These are phyloP conservation scores for Chrysanthemum seticuspe DNA, from an alignment of 129 eudicot genomes.

Conservation along the genomic window DNA sequence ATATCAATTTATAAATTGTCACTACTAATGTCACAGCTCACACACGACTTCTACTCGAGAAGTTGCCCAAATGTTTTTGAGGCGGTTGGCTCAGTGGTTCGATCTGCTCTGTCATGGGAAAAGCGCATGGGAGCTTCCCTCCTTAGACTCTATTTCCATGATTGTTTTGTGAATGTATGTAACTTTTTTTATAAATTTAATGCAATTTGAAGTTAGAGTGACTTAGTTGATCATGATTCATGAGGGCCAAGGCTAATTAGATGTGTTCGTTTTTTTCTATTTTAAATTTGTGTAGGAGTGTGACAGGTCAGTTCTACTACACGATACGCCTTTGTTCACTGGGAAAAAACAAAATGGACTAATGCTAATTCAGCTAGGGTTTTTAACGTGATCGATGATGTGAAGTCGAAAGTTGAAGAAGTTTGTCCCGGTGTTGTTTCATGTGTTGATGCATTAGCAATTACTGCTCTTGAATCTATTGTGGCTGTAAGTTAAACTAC, in stretches of 20 bases:
- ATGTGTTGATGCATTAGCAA: slow-evolving; percentile 50
- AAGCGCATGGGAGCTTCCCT: slow-evolving; percentile 10
- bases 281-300: slow-evolving; percentile 38
- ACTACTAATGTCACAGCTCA: slow-evolving; percentile 22
- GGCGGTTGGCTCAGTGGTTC: slow-evolving; percentile 33
- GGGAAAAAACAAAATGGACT: slow-evolving; percentile 50
- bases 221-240: background rate
- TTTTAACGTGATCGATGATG: slow-evolving; percentile 42
- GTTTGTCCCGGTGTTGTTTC: slow-evolving; percentile 59
- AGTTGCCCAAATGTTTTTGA: slow-evolving; percentile 49
- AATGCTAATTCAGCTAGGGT: slow-evolving; percentile 44
- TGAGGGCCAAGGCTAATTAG: background rate
- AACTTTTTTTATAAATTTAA: background rate
- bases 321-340: slow-evolving; percentile 46
- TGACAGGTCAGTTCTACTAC: slow-evolving; percentile 52
- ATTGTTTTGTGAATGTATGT: slow-evolving; percentile 37
- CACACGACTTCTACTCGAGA: slow-evolving; percentile 41
- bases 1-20: too few species aligned
- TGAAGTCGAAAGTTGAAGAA: slow-evolving; percentile 42
- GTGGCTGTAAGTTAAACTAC: slow-evolving; percentile 26
- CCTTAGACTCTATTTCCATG: slow-evolving; percentile 18
- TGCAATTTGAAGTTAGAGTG: background rate
- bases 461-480: slow-evolving; percentile 51
- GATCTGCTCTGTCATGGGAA: slow-evolving; percentile 31
- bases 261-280: background rate